Evolutionary conservation across 2,329 filamentous ascomycete genomes (phyloP).

Genomic region (Onygenales sp.): DNA sequence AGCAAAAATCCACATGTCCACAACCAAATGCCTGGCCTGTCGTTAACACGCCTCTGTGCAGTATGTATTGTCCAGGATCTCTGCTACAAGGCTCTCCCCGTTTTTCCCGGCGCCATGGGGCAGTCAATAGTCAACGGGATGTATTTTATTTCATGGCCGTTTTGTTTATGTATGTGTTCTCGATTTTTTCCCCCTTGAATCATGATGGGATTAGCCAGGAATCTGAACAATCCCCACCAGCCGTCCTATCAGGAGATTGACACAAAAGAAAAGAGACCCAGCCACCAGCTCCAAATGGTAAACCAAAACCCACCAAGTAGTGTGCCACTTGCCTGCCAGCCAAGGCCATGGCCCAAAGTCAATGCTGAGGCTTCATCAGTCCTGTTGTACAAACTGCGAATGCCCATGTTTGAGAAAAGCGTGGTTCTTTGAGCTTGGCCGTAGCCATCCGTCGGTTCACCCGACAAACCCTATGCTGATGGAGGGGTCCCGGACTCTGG

Average conservation of each 20-base stretch:
- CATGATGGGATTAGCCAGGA: background rate
- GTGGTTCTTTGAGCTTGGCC: background rate
- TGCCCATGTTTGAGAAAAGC: conserved; percentile 1
- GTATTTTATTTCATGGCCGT: no score
- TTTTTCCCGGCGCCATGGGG: no score
- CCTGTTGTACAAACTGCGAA: background rate
- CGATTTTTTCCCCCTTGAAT: no score
- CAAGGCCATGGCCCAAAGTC: background rate
- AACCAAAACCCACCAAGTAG: background rate
- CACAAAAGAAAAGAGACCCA: background rate
- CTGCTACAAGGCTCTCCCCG: no score
- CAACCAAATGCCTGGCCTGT: background rate
- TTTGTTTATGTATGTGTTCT: no score
- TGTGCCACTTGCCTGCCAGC: background rate
- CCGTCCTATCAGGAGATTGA: background rate
- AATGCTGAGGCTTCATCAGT: background rate
- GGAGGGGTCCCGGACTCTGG: background rate
- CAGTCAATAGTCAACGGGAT: no score
- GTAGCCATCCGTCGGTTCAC: background rate
- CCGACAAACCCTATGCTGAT: background rate
- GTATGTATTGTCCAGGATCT: no score
- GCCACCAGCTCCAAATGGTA: background rate
- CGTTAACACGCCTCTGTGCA: background rate
- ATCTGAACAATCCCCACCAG: background rate
- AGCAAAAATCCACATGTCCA: background rate